phyloP scores from a whole-genome alignment of 1,284 basidiomycete species.

The Earliella scabrosa region DNA sequence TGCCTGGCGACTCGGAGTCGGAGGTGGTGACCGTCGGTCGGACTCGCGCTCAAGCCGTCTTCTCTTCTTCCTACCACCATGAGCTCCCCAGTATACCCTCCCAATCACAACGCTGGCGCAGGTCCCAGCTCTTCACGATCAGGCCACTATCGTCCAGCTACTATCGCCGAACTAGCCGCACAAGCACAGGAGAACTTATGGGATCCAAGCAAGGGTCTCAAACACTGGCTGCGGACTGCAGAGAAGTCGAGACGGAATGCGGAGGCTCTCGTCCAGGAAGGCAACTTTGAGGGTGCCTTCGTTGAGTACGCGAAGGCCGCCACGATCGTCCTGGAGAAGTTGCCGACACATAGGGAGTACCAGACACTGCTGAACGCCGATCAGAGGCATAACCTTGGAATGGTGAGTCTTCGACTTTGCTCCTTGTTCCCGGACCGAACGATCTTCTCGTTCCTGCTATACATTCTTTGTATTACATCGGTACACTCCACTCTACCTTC shows the following conservation, averaged over 20 bases:
- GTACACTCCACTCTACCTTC: too few species aligned
- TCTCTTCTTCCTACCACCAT: slow-evolving; percentile 21
- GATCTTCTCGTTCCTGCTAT: too few species aligned
- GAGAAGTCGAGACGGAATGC: slow-evolving; percentile 55
- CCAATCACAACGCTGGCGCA: slow-evolving; percentile 10
- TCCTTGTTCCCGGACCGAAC: not conserved
- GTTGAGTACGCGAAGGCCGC: slow-evolving; percentile 63
- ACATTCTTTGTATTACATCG: too few species aligned
- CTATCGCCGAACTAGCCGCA: slow-evolving; percentile 62
- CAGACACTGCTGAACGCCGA: slow-evolving; percentile 44
- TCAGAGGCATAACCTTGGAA: slow-evolving; percentile 56
- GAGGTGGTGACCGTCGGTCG: too few species aligned
- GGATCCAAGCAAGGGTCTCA: slow-evolving; percentile 54
- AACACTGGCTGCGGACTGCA: slow-evolving; percentile 57
- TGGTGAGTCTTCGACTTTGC: slow-evolving; percentile 46
- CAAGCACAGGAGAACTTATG: slow-evolving; percentile 50
- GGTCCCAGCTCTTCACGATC: slow-evolving; percentile 14
- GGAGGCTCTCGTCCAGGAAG: slow-evolving; percentile 43
- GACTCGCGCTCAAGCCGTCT: not conserved
- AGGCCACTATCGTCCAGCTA: slow-evolving; percentile 33
- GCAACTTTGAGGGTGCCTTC: slow-evolving; percentile 61
- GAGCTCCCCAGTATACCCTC: slow-evolving; percentile 26
- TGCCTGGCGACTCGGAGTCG: not conserved
- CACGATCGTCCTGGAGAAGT: slow-evolving; percentile 64
- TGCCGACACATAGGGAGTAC: slow-evolving; percentile 62